phyloP scores from a whole-genome alignment of 352 stramenopile species.

The Peronospora tabacina region DNA sequence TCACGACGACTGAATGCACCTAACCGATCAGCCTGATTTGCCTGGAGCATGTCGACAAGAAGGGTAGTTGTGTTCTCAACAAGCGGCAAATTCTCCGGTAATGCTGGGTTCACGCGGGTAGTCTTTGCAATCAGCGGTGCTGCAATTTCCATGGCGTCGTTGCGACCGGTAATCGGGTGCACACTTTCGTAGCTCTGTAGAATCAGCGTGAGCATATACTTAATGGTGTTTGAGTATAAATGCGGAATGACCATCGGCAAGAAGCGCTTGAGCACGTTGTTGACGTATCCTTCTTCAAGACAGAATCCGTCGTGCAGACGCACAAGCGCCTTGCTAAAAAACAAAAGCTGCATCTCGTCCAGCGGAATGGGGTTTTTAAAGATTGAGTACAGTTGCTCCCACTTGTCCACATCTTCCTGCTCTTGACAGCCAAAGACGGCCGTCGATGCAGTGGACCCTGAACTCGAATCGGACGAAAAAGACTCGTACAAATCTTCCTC shows the following conservation, averaged over 20 bases:
- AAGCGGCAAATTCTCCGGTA: constrained; percentile 38
- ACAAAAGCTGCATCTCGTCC: constrained; percentile 82
- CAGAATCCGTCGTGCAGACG: constrained; percentile 83
- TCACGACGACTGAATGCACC: constrained; percentile 76
- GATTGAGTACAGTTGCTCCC: constrained; percentile 76
- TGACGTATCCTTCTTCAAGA: constrained; percentile 79
- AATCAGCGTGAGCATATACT: constrained; percentile 86
- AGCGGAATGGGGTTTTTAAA: constrained; percentile 69
- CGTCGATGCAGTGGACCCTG: constrained; percentile 49
- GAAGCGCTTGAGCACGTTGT: constrained; percentile 74
- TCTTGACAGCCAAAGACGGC: constrained; percentile 80
- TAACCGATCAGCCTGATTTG: constrained; percentile 78
- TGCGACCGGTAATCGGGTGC: constrained; percentile 78
- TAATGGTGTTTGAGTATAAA: constrained; percentile 85
- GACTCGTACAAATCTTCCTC: constrained; percentile 86
- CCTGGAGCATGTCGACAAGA: constrained; percentile 81
- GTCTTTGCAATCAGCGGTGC: constrained; percentile 48
- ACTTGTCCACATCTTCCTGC: constrained; percentile 61
- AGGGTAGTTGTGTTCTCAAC: constrained; percentile 75
- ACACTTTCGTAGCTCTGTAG: constrained; percentile 85
- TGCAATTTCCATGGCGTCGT: constrained; percentile 83
- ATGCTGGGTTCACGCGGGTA: constrained; percentile 35
- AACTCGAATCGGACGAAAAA: constrained; percentile 78
- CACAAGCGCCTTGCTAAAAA: constrained; percentile 84
- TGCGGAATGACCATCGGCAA: constrained; percentile 70